phyloP scores from a whole-genome alignment of 2,329 filamentous ascomycete species.

The Colletotrichum sp. region DNA sequence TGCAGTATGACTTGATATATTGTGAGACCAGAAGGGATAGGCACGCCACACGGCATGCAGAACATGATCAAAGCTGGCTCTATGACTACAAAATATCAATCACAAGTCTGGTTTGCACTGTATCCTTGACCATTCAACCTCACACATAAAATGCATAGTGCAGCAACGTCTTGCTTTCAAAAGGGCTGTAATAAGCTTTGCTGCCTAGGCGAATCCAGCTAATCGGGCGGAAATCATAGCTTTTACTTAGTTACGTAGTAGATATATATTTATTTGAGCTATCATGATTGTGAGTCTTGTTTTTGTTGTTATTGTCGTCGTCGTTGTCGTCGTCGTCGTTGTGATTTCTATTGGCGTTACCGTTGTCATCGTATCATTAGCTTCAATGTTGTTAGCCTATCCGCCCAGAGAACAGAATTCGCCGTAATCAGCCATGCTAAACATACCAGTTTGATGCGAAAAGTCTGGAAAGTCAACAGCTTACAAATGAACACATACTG shows the following conservation, averaged over 20 bases:
- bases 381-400: too few species aligned
- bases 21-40: not conserved
- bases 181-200: not conserved
- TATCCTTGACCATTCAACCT: not conserved
- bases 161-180: not conserved
- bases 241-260: too few species aligned
- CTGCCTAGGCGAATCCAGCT: too few species aligned
- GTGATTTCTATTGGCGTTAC: too few species aligned
- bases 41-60: not conserved
- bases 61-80: not conserved
- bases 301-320: too few species aligned
- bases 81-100: not conserved
- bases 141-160: not conserved
- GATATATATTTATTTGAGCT: accelerated
- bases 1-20: not conserved
- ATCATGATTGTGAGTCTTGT: too few species aligned
- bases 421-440: not conserved
- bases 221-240: too few species aligned
- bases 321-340: too few species aligned
- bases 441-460: not conserved
- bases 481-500: not conserved
- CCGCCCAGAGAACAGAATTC: too few species aligned
- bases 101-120: not conserved
- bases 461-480: not conserved
- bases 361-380: too few species aligned